Evolutionary conservation across 495 filamentous ascomycete genomes (phyloP).

Genomic region (Tuber borchii): DNA sequence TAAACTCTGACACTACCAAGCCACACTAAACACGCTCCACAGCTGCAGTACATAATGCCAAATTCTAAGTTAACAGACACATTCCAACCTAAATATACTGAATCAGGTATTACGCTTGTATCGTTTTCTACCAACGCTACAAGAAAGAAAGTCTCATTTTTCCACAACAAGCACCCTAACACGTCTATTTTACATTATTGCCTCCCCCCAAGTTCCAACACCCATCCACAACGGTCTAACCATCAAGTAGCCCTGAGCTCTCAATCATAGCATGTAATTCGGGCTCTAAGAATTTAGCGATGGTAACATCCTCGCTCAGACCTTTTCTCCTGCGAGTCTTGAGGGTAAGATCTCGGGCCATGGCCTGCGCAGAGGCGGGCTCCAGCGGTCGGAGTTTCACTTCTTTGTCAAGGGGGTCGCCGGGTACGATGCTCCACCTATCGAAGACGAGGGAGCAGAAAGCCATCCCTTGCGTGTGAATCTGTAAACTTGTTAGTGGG

Average conservation of each 20-base stretch:
- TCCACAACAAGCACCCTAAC: not conserved
- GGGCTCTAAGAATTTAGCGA: constrained; percentile 91
- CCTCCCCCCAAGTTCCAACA: not conserved
- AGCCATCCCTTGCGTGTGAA: constrained; percentile 89
- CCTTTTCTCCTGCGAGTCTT: constrained; percentile 94
- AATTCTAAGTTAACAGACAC: not conserved
- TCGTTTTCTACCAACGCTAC: not conserved
- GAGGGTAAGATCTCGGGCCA: constrained; percentile 88
- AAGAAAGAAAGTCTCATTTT: not conserved
- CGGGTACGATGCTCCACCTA: constrained; percentile 88
- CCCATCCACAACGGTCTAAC: constrained; percentile 41
- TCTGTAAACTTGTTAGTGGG: constrained; percentile 42
- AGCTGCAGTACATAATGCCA: not conserved
- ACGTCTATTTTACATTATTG: constrained; percentile 11
- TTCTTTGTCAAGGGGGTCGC: constrained; percentile 86
- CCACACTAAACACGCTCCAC: not conserved
- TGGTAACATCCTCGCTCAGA: constrained; percentile 86
- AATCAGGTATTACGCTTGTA: not conserved
- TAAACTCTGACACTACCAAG: not conserved
- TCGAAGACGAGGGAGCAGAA: constrained; percentile 91
- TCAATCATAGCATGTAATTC: constrained; percentile 83
- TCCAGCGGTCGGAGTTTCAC: constrained; percentile 75
- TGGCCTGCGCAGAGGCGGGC: constrained; percentile 75
- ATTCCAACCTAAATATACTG: not conserved
- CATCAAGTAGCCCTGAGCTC: constrained; percentile 81